A percentile compares a stretch with the other conserved stretches of the same genome.
These are phyloP conservation scores for Globisporangium nodosum DNA, from an alignment of 352 stramenopile genomes.

Conservation along the genomic window DNA sequence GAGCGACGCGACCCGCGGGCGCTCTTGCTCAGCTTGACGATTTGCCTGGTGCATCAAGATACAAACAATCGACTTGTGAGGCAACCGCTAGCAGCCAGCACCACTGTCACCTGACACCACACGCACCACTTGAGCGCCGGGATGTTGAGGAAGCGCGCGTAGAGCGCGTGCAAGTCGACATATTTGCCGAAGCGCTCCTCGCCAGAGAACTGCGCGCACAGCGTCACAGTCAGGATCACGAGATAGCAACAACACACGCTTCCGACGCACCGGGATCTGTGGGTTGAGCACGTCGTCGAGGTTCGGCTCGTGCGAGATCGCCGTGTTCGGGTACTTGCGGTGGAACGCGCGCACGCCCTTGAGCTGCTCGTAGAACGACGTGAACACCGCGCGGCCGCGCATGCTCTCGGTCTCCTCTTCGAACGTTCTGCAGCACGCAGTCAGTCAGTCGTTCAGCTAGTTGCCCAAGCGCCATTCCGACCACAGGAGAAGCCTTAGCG, in stretches of 20 bases:
- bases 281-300: conserved; percentile 57
- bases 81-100: too few species aligned
- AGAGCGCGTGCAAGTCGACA: conserved; percentile 86
- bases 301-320: conserved; percentile 58
- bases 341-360: conserved; percentile 83
- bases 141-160: conserved; percentile 74
- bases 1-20: conserved; percentile 10
- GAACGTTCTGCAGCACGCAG: conserved; percentile 40
- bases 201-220: conserved; percentile 59
- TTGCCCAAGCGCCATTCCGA: neutral
- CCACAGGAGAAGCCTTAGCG: neutral
- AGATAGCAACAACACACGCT: neutral
- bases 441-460: neutral
- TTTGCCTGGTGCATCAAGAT: conserved; percentile 11
- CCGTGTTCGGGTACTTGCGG: conserved; percentile 74
- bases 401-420: conserved; percentile 74
- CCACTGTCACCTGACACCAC: neutral
- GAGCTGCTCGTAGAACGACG: conserved; percentile 87
- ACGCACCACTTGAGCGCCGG: conserved; percentile 46
- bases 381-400: conserved; percentile 73
- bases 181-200: conserved; percentile 89
- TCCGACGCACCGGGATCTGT: conserved; percentile 36
- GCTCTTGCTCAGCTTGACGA: conserved; percentile 20
- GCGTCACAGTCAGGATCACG: neutral
- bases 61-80: neutral